Evolutionary conservation across 371 early-diverging fungal genomes (phyloP).

Genomic region (Mortierella sp.): DNA sequence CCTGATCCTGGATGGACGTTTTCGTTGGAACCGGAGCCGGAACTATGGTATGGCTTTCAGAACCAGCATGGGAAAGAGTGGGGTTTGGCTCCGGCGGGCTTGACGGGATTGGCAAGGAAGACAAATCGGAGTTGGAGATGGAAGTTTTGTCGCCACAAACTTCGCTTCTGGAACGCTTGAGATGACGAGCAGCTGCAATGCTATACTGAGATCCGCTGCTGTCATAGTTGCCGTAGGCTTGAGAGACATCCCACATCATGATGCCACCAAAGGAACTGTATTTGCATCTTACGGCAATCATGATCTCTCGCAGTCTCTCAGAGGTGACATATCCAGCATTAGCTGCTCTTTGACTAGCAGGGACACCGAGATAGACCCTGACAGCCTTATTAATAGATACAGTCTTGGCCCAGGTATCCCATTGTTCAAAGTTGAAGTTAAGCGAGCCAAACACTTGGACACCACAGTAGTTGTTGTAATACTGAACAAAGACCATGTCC

Average conservation of each 20-base stretch:
- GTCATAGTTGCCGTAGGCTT: slow-evolving; percentile 37
- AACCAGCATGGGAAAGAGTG: too few relatives aligned
- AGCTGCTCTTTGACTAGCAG: slow-evolving; percentile 70
- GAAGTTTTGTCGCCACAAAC: slow-evolving; percentile 3
- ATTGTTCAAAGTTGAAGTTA: slow-evolving; percentile 74
- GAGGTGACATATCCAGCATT: slow-evolving; percentile 68
- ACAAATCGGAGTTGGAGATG: too few relatives aligned
- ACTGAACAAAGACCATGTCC: slow-evolving; percentile 71
- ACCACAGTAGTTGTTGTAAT: slow-evolving; percentile 80
- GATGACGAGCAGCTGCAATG: slow-evolving; percentile 18
- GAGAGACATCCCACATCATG: slow-evolving; percentile 69
- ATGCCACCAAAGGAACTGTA: slow-evolving; percentile 75
- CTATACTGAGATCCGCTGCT: slow-evolving; percentile 10
- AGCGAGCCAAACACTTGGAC: slow-evolving; percentile 57
- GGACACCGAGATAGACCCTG: slow-evolving; percentile 69
- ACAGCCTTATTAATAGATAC: slow-evolving; percentile 68
- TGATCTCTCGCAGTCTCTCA: slow-evolving; percentile 52
- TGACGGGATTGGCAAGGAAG: too few relatives aligned
- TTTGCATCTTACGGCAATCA: slow-evolving; percentile 49
- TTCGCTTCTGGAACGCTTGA: slow-evolving; percentile 15
- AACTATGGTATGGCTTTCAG: too few relatives aligned
- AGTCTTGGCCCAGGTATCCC: slow-evolving; percentile 76
- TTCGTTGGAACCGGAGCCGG: too few relatives aligned
- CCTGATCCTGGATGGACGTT: too few relatives aligned
- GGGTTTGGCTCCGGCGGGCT: too few relatives aligned